These are phyloP conservation scores for Clonostachys rhizophaga DNA, from an alignment of 2,329 filamentous ascomycete genomes.

Conservation along the genomic window DNA sequence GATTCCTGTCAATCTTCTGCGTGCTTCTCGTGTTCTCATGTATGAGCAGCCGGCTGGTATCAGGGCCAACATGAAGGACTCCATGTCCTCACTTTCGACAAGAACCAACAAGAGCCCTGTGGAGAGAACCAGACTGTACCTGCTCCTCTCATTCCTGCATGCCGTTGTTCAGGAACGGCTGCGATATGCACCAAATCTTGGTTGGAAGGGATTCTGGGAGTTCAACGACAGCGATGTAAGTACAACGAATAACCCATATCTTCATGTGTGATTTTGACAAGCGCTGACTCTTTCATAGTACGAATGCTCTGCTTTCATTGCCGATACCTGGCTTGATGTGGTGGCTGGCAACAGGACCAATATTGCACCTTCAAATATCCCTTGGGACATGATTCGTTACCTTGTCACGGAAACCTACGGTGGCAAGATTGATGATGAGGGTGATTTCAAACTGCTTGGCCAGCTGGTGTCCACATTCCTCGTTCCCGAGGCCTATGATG, in stretches of 20 bases:
- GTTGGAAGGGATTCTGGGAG: slow-evolving; percentile 99
- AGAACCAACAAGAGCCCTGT: slow-evolving; percentile 78
- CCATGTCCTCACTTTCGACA: slow-evolving; percentile 75
- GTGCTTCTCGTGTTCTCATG: slow-evolving; percentile 90
- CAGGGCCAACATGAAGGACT: slow-evolving; percentile 97
- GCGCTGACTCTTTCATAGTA: slow-evolving; percentile 51
- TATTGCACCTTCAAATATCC: slow-evolving; percentile 87
- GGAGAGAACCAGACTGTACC: slow-evolving; percentile 83
- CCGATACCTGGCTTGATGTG: slow-evolving; percentile 88
- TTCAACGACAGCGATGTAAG: slow-evolving; percentile 98
- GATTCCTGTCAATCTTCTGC: slow-evolving; percentile 93
- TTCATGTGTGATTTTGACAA: background rate
- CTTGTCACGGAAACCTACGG: slow-evolving; percentile 94
- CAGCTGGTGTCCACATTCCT: slow-evolving; percentile 73
- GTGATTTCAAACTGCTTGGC: slow-evolving; percentile 71
- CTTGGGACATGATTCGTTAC: slow-evolving; percentile 92
- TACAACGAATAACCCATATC: slow-evolving; percentile 17
- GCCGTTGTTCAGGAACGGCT: slow-evolving; percentile 93
- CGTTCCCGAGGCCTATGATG: slow-evolving; percentile 85
- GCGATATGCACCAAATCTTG: slow-evolving; percentile 86
- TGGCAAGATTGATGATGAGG: slow-evolving; percentile 92
- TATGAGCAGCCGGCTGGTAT: slow-evolving; percentile 98
- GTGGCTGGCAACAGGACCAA: slow-evolving; percentile 84
- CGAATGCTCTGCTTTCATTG: slow-evolving; percentile 93
- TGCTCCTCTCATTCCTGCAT: slow-evolving; percentile 90